Evolutionary conservation across 2,329 filamentous ascomycete genomes (phyloP), one percentile per base, ranked within the genome.

Genomic region (Tympanopsis confertula): DNA sequence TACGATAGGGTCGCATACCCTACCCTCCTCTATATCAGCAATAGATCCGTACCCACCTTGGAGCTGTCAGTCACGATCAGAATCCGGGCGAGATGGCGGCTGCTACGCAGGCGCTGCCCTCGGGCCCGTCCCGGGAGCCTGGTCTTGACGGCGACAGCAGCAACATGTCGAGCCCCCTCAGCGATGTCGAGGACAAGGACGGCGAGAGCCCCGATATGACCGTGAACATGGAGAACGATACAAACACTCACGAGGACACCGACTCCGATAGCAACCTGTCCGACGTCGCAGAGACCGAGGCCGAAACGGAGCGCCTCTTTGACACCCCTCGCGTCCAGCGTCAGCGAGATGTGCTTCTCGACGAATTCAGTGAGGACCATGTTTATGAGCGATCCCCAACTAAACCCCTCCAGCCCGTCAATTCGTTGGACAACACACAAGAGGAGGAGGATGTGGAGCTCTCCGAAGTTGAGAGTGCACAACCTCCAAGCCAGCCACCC

Each of bases 251-350:
- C 22, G 42, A 43, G 19, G 41, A 40, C 33, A 58, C 56, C 20
- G 61, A 65, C 47, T 67, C 68, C 5, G 66, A 70, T 46, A 74
- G 65, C 47, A 64, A 71, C 44, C 66, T 74, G 41, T 75, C 77
- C 13, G 71, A 78, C 42, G 59, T 66, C 39, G 63, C 38, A 12
- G 74, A 75, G 55, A 81, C 88, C 3, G 89, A 96, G 59, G 89
- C 89, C 22, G 89, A 95, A 61, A 96, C 89, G 2, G 88, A 95
- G 61, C 80, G 91, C 41, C 71, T 98, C 42, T 91, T 91, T 53
- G 79, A 84, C 52, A 94, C 86, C n/a, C 87, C 88, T 14, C 75
- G 77, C 44, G 83, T 69, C 50, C 61, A 70, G 51, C 69, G 77
- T 46, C 69, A 74, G 48, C 68, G 71, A 49, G 72, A 80, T 48